Percentiles rank a stretch among this genome's conserved stretches.
phyloP scores from a whole-genome alignment of 2,329 filamentous ascomycete species.

The Teratosphaeria destructans region DNA sequence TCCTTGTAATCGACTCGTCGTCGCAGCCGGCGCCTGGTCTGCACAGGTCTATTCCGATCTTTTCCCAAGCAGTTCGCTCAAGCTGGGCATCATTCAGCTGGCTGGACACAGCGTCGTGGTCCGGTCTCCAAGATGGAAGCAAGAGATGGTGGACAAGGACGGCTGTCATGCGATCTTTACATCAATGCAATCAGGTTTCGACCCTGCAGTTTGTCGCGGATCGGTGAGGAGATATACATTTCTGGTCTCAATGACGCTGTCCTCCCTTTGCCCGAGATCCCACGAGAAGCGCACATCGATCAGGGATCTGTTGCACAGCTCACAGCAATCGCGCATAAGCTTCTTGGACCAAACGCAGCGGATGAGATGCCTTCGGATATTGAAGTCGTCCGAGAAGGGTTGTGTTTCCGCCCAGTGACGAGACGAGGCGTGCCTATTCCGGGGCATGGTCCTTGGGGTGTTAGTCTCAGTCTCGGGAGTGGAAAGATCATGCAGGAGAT shows the following conservation, averaged over 20 bases:
- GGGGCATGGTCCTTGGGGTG: conserved; percentile 69
- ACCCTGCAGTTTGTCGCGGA: conserved; percentile 62
- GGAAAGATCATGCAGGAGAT: conserved; percentile 62
- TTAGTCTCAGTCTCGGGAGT: conserved; percentile 49
- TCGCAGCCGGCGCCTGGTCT: conserved; percentile 65
- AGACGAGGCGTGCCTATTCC: conserved; percentile 53
- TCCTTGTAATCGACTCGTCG: conserved; percentile 53
- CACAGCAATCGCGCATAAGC: conserved; percentile 36
- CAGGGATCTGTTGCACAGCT: conserved; percentile 40
- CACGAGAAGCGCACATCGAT: conserved; percentile 42
- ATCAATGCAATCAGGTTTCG: conserved; percentile 47
- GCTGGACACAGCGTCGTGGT: conserved; percentile 66
- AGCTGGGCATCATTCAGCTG: conserved; percentile 50
- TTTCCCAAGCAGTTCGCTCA: conserved; percentile 46
- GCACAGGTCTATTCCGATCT: conserved; percentile 52
- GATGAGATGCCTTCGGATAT: conserved; percentile 33
- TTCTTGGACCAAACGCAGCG: conserved; percentile 37
- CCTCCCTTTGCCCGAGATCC: conserved; percentile 49
- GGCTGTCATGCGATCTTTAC: conserved; percentile 61
- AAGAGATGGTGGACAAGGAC: conserved; percentile 29
- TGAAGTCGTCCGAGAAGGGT: conserved; percentile 51
- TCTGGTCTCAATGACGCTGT: conserved; percentile 57
- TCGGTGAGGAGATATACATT: conserved; percentile 60
- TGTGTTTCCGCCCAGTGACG: conserved; percentile 67
- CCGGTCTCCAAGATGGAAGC: conserved; percentile 45